Percentiles rank a stretch among this genome's conserved stretches.
Conservation (phyloP, 2,329 filamentous ascomycete genomes). For the Nannizziopsis arthrosporioides region DNA sequence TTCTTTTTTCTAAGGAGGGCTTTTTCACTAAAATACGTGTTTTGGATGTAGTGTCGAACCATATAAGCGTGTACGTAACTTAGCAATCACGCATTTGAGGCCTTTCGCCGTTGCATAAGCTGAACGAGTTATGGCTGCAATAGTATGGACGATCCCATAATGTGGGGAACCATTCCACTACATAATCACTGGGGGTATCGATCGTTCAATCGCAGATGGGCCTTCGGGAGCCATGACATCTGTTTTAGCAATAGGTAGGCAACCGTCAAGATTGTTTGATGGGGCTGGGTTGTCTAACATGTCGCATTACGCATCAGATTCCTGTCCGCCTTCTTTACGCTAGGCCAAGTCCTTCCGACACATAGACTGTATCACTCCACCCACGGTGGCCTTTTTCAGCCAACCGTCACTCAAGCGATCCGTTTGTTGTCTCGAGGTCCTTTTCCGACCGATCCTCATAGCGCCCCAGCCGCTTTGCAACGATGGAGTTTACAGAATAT, state of each 20-base stretch:
- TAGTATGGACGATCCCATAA: conserved; percentile 84
- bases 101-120: conserved; percentile 1
- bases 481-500: conserved; percentile 32
- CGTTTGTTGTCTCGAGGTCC: conserved; percentile 63
- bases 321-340: conserved; percentile 66
- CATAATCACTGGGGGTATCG: conserved; percentile 58
- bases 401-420: conserved; percentile 75
- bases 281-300: neutral
- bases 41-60: conserved; percentile 59
- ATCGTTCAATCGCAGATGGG: conserved; percentile 64
- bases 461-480: conserved; percentile 25
- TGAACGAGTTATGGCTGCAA: conserved; percentile 15
- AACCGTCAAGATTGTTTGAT: neutral
- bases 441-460: conserved; percentile 41
- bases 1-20: conserved; percentile 10
- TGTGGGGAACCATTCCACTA: conserved; percentile 81
- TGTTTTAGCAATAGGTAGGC: conserved; percentile 76
- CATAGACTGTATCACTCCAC: conserved; percentile 69
- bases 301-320: conserved; percentile 37
- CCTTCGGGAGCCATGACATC: conserved; percentile 85
- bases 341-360: conserved; percentile 82
- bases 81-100: conserved; percentile 17
- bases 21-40: conserved; percentile 8
- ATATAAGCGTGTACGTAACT: conserved; percentile 70
- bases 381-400: conserved; percentile 77